Base-by-base conservation (phyloP, 257 asterid genomes). In the Agastache rugosa region DNA sequence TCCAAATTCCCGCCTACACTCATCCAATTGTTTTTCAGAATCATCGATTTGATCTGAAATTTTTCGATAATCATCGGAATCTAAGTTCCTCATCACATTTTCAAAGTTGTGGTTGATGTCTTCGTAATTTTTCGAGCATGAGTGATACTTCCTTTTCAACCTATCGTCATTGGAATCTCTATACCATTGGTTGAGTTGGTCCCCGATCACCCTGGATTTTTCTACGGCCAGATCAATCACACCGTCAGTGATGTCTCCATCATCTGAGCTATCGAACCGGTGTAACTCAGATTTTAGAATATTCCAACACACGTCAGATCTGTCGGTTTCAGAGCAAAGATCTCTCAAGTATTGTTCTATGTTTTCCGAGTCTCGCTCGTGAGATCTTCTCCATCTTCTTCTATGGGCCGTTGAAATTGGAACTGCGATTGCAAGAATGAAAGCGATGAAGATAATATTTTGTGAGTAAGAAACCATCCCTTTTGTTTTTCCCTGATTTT, bases 71-170 rank as follows among this genome's bases (percentile, higher is more conserved):
- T 34, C 42, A 2, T 29, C 53, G 0, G 79, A 62, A 50, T 61
- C 67, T 16, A 75, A 61, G 25, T 20, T n/a, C 7, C 31, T 51
- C 51, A 15, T 65, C 6, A 68, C 79, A n/a, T 5, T 6, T 0
- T 9, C 34, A 7, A 83, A 77, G 74, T 75, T 67, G 27, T 62
- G 67, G 29, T 62, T 22, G 3, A 56, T 79, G 2, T 80, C 76
- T 5, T 63, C 47, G 71, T 80, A 81, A 42, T 80, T 83, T 50
- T 68, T 58, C 1, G 82, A 72, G 61, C 87, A 83, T 8, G 65
- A 63, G 5, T 0, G 5, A 9, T 81, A 80, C 61, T 73, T 75
- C 3, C 23, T 14, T 64, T 59, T 81, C 74, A 72, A 22, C 5
- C 7, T 27, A 0, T 56, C 58, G 37, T 81, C 63, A 7, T n/a